These are phyloP conservation scores for Kwoniella mangroviensis DNA, from an alignment of 768 basidiomycete genomes.

Conservation along the genomic window DNA sequence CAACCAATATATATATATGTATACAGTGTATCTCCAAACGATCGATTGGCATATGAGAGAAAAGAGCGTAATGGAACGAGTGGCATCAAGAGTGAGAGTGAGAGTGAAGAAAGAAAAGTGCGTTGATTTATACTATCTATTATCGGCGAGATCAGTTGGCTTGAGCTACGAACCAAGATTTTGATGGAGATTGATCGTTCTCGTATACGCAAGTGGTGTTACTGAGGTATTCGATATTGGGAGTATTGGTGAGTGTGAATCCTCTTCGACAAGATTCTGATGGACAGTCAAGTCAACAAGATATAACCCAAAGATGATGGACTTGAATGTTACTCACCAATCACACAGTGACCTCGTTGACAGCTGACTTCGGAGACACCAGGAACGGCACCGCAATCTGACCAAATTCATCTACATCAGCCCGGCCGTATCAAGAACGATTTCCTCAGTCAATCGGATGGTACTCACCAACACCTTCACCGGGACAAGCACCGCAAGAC, in stretches of 20 bases:
- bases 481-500: constrained; percentile 35
- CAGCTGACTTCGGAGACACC: constrained; percentile 35
- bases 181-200: neutral
- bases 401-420: neutral
- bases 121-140: neutral
- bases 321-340: constrained; percentile 23
- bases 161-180: constrained; percentile 12
- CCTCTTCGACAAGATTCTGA: constrained; percentile 21
- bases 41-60: neutral
- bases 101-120: neutral
- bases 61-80: neutral
- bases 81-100: too few species aligned
- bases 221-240: constrained; percentile 2
- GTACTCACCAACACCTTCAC: constrained; percentile 33
- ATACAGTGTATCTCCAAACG: neutral
- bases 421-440: too few species aligned
- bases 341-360: constrained; percentile 23
- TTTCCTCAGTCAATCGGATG: too few species aligned
- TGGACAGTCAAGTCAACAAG: neutral
- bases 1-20: too few species aligned
- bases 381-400: constrained; percentile 35
- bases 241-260: neutral
- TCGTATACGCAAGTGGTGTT: constrained; percentile 18
- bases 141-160: neutral
- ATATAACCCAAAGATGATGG: too few species aligned